Evolutionary conservation across 108 stramenopile species (phyloP).

Genomic region (Nannochloropsis gaditana): DNA sequence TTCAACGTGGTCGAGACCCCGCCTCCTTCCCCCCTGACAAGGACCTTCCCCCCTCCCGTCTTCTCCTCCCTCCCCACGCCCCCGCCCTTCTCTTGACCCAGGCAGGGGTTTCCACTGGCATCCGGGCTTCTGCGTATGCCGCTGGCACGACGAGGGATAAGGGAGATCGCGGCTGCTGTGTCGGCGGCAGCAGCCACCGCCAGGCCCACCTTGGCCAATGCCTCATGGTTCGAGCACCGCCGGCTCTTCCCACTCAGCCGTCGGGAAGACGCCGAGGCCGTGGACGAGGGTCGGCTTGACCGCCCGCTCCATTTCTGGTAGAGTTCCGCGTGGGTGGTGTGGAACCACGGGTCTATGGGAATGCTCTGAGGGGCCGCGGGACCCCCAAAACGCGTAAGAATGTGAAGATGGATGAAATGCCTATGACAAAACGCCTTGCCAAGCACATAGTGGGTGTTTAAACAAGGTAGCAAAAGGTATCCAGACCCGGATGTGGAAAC

Average conservation of each 20-base stretch:
- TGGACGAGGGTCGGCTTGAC: neutral
- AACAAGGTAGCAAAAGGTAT: too few relatives aligned
- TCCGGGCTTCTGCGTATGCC: neutral
- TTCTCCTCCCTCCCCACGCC: too few relatives aligned
- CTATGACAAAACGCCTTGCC: neutral
- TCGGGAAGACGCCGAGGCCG: neutral
- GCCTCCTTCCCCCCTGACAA: too few relatives aligned
- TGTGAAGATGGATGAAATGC: neutral
- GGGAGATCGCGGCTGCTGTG: neutral
- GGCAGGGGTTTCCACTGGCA: too few relatives aligned
- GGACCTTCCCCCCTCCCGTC: too few relatives aligned
- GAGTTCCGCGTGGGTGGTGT: neutral
- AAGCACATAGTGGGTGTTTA: neutral
- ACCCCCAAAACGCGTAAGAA: neutral
- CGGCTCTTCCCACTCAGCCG: neutral
- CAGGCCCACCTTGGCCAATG: neutral
- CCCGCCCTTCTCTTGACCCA: too few relatives aligned
- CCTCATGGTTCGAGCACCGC: neutral
- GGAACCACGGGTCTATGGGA: neutral
- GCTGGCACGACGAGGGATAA: neutral
- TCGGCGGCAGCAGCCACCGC: neutral
- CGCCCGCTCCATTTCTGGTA: neutral
- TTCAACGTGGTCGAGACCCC: too few relatives aligned
- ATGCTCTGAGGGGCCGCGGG: neutral
- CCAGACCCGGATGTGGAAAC: too few relatives aligned